A percentile compares a stretch with the other conserved stretches of the same genome.
These are phyloP conservation scores for Adansonia madagascariensis DNA, from an alignment of 441 rosid genomes.

Conservation along the genomic window DNA sequence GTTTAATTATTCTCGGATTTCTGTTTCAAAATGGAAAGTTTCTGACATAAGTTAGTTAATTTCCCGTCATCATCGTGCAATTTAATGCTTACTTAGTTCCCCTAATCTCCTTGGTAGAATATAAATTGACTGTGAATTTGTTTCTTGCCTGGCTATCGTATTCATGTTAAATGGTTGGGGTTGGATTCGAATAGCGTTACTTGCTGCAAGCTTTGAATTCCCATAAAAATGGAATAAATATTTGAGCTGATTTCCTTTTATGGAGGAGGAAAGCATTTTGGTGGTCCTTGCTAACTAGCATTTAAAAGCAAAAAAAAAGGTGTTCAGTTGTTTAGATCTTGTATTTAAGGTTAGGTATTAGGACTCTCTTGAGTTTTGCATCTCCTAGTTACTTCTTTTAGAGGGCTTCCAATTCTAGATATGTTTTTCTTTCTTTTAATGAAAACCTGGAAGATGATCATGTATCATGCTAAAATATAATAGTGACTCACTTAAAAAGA, in stretches of 20 bases:
- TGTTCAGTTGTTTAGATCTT: not conserved
- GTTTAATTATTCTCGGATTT: not conserved
- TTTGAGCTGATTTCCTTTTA: not conserved
- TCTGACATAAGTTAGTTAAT: not conserved
- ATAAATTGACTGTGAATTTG: not conserved
- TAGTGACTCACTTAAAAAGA: not conserved
- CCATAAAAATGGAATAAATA: not conserved
- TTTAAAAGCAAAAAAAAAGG: not conserved
- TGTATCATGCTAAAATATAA: not conserved
- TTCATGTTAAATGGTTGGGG: conserved; percentile 2
- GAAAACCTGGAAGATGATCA: not conserved
- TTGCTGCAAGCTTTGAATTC: not conserved
- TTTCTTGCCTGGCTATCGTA: not conserved
- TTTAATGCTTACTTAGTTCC: not conserved
- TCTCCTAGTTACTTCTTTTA: not conserved
- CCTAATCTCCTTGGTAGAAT: not conserved
- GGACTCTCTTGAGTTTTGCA: not conserved
- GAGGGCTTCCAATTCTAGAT: not conserved
- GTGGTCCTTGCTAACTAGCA: not conserved
- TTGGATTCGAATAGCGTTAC: not conserved
- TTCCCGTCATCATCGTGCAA: not conserved
- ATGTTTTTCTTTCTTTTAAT: not conserved
- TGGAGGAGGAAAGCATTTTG: not conserved
- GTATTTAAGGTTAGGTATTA: not conserved
- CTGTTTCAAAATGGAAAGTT: not conserved